A percentile compares a stretch with the other conserved stretches of the same genome.
phyloP scores from a whole-genome alignment of 768 basidiomycete species.

The Tylopilus rubrobrunneus region DNA sequence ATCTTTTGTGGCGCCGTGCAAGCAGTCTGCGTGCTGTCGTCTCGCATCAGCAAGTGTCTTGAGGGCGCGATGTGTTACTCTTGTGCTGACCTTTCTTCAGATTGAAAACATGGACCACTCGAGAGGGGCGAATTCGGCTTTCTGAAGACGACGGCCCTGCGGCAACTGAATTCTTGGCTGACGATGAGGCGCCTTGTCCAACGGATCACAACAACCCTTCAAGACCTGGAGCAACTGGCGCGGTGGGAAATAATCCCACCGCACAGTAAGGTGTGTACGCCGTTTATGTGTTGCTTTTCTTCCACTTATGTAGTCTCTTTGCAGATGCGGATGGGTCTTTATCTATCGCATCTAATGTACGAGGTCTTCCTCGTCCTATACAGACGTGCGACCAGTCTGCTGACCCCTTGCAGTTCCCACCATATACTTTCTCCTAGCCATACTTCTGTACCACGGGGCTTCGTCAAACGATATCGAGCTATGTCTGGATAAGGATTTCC shows the following conservation, averaged over 20 bases:
- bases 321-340: background rate
- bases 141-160: slow-evolving; percentile 71
- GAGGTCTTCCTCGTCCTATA: background rate
- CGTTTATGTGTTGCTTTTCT: background rate
- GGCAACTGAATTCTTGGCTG: slow-evolving; percentile 61
- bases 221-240: slow-evolving; percentile 7
- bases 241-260: background rate
- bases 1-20: slow-evolving; percentile 62
- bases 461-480: background rate
- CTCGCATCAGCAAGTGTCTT: slow-evolving; percentile 51
- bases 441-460: background rate
- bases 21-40: slow-evolving; percentile 53
- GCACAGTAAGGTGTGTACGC: slow-evolving; percentile 1
- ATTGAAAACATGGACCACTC: slow-evolving; percentile 50
- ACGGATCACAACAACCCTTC: slow-evolving; percentile 27
- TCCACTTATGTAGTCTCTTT: background rate
- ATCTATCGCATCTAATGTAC: slow-evolving; percentile 1
- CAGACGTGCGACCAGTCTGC: background rate
- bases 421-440: background rate
- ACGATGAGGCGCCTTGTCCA: slow-evolving; percentile 46
- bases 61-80: background rate
- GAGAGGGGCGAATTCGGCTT: slow-evolving; percentile 59
- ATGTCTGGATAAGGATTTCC: background rate
- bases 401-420: background rate
- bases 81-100: slow-evolving; percentile 31